Evolutionary conservation across 768 basidiomycete genomes (phyloP).

Genomic region (Tulasnella sp.): DNA sequence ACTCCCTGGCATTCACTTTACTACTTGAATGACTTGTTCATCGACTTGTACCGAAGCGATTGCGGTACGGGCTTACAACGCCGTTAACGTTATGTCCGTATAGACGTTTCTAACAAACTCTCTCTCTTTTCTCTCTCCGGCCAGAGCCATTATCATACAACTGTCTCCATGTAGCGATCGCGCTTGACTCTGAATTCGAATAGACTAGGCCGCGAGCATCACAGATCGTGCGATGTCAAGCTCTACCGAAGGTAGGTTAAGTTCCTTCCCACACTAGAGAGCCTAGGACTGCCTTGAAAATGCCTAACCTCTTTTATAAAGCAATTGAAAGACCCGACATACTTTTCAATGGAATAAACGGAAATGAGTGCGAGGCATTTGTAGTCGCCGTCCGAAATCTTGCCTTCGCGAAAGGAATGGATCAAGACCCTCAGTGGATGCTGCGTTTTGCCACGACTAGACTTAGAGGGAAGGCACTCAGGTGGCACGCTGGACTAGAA

Average conservation of each 20-base stretch:
- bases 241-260: not conserved
- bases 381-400: not conserved
- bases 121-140: no score
- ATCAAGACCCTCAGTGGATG: not conserved
- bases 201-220: no score
- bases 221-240: not conserved
- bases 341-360: not conserved
- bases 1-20: no score
- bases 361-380: not conserved
- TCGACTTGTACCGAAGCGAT: no score
- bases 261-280: not conserved
- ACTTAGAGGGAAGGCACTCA: not conserved
- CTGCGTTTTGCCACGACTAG: not conserved
- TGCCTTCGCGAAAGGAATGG: not conserved
- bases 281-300: not conserved
- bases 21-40: no score
- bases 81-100: no score
- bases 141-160: no score
- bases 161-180: no score
- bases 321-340: not conserved
- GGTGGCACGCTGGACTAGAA: not conserved
- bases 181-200: no score
- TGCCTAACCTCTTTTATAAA: not conserved
- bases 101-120: no score
- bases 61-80: no score